Percentiles rank a stretch among this genome's conserved stretches.
phyloP scores from a whole-genome alignment of 2,329 filamentous ascomycete genomes.

The Penicillium sp. region DNA sequence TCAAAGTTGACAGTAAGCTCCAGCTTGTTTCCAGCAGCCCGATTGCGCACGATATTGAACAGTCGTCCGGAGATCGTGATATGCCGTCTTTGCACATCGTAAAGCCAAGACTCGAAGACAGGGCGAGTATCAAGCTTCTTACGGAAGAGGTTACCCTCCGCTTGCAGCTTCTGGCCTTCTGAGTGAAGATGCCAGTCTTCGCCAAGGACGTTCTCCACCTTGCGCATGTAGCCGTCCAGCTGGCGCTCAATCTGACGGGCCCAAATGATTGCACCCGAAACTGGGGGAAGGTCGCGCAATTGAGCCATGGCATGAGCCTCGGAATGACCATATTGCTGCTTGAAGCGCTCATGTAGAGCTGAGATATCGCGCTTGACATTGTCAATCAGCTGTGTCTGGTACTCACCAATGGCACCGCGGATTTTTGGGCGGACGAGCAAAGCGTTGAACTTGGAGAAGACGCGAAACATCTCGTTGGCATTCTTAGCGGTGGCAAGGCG shows the following conservation, averaged over 20 bases:
- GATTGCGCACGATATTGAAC: conserved; percentile 84
- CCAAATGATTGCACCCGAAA: conserved; percentile 97
- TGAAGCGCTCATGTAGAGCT: conserved; percentile 92
- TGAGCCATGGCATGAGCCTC: conserved; percentile 99
- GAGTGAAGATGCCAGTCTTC: conserved; percentile 92
- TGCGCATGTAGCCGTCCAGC: conserved; percentile 95
- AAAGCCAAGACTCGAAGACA: conserved; percentile 94
- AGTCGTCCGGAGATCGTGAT: conserved; percentile 90
- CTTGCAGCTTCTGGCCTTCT: conserved; percentile 90
- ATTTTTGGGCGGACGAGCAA: conserved; percentile 99
- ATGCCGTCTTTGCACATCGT: conserved; percentile 84
- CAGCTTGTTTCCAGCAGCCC: conserved; percentile 84
- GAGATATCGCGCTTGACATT: conserved; percentile 97
- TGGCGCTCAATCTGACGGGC: conserved; percentile 96
- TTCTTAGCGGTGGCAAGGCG: conserved; percentile 93
- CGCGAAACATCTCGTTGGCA: conserved; percentile 99
- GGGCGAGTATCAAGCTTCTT: conserved; percentile 93
- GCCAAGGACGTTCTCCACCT: conserved; percentile 96
- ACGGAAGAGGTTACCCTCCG: conserved; percentile 89
- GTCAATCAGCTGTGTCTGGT: conserved; percentile 96
- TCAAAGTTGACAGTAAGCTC: conserved; percentile 97
- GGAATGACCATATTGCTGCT: conserved; percentile 97
- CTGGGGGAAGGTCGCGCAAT: conserved; percentile 89
- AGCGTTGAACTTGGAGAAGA: conserved; percentile 99
- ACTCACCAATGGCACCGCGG: conserved; percentile 94